phyloP scores from a whole-genome alignment of 192 early-diverging fungal species.

The Radiomyces spectabilis region DNA sequence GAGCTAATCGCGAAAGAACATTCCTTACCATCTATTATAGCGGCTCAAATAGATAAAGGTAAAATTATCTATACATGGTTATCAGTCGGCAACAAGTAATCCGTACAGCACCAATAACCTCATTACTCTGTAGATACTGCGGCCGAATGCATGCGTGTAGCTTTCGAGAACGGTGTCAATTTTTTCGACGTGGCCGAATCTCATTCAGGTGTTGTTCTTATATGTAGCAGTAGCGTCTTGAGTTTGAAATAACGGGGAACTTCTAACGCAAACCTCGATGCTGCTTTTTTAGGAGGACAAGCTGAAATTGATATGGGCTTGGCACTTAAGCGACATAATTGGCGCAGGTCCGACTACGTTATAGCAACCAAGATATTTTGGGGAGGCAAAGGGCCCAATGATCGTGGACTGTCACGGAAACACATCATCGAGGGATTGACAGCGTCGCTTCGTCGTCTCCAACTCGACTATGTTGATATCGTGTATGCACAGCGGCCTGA shows the following conservation, averaged over 20 bases:
- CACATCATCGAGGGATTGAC: conserved; percentile 77
- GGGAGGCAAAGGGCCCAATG: conserved; percentile 71
- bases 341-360: conserved; percentile 66
- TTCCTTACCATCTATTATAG: conserved; percentile 3
- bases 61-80: background rate
- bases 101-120: background rate
- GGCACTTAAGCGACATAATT: conserved; percentile 61
- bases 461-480: conserved; percentile 70
- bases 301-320: conserved; percentile 70
- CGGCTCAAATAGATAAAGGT: conserved; percentile 7
- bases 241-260: background rate
- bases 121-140: conserved; percentile 40
- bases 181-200: conserved; percentile 70
- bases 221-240: background rate
- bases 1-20: background rate
- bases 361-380: conserved; percentile 76
- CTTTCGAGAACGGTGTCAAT: conserved; percentile 70
- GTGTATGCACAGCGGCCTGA: conserved; percentile 76
- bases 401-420: conserved; percentile 76
- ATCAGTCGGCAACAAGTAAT: background rate
- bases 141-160: conserved; percentile 55
- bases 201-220: conserved; percentile 24
- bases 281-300: conserved; percentile 37
- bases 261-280: background rate
- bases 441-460: conserved; percentile 62